phyloP scores from a whole-genome alignment of 78 protist species.

The Dictyostelium firmibasis region DNA sequence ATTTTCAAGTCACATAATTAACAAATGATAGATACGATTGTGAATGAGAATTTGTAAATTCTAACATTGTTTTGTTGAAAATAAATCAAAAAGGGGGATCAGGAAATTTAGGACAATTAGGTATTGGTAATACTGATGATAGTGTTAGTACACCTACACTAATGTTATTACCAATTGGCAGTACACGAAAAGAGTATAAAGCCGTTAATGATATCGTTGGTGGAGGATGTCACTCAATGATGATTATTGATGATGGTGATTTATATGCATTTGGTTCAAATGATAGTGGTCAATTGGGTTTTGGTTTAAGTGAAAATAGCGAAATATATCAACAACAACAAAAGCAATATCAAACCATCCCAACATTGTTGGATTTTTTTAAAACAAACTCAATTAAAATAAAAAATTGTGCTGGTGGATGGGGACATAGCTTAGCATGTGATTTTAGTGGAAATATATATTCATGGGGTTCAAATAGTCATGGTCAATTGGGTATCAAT shows the following conservation, averaged over 20 bases:
- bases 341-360: neutral
- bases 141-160: slow-evolving; percentile 17
- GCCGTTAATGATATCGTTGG: neutral
- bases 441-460: slow-evolving; percentile 5
- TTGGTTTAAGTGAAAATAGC: neutral
- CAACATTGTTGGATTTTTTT: neutral
- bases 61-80: too few species aligned
- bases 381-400: neutral
- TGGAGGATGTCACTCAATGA: slow-evolving; percentile 32
- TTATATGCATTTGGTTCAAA: slow-evolving; percentile 32
- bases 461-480: slow-evolving; percentile 52
- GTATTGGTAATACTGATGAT: slow-evolving; percentile 4
- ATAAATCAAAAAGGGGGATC: slow-evolving; percentile 80
- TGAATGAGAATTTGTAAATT: too few species aligned
- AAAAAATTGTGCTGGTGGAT: slow-evolving; percentile 5
- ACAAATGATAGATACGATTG: neutral
- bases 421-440: slow-evolving; percentile 27
- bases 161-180: neutral
- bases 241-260: neutral
- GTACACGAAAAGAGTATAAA: neutral
- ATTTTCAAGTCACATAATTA: neutral
- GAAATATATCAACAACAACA: neutral
- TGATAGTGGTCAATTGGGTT: slow-evolving; percentile 62
- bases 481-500: slow-evolving; percentile 28
- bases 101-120: slow-evolving; percentile 52